Percentiles rank a stretch among this genome's conserved stretches.
Conservation (phyloP, 164 flowering plant genomes). For the Chloranthus sessilifolius region DNA sequence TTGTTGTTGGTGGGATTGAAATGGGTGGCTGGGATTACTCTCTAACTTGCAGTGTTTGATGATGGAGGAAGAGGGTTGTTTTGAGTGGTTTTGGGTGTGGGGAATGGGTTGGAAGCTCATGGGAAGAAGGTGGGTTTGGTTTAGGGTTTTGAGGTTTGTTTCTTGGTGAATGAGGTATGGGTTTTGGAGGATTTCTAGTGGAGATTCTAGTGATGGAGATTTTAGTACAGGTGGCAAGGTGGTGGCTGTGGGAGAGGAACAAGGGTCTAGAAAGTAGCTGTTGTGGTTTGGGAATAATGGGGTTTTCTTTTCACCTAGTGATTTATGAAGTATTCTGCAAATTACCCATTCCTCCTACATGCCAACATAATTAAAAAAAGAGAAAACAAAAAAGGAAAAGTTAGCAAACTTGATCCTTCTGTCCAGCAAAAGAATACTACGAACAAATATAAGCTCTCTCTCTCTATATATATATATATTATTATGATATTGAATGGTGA, state of each 20-base stretch:
- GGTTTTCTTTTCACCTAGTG: constrained; percentile 38
- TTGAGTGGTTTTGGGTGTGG: constrained; percentile 6
- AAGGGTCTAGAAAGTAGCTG: constrained; percentile 15
- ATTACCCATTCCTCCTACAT: constrained; percentile 85
- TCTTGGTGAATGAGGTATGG: constrained; percentile 14
- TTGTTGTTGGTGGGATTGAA: constrained; percentile 22
- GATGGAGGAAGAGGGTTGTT: constrained; percentile 25
- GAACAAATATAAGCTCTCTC: too few species aligned
- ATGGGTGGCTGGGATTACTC: constrained; percentile 10
- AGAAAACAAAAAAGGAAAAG: too few species aligned
- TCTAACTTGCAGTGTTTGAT: constrained; percentile 42
- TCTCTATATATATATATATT: too few species aligned
- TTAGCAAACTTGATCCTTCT: too few species aligned
- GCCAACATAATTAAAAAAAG: constrained; percentile 24
- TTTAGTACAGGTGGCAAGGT: constrained; percentile 31
- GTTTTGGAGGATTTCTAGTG: constrained; percentile 12
- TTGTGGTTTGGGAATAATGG: constrained; percentile 22
- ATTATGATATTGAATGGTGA: too few species aligned
- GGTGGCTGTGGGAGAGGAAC: constrained; percentile 8
- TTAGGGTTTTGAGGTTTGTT: constrained; percentile 18
- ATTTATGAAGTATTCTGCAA: constrained; percentile 65
- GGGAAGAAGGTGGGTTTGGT: constrained; percentile 6
- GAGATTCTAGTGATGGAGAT: constrained; percentile 10
- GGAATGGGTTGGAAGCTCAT: constrained; percentile 17
- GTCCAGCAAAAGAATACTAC: too few species aligned